Percentiles rank a stretch among this genome's conserved stretches.
phyloP scores from a whole-genome alignment of 1,284 basidiomycete species.

The Cutaneotrichosporon mucoides region DNA sequence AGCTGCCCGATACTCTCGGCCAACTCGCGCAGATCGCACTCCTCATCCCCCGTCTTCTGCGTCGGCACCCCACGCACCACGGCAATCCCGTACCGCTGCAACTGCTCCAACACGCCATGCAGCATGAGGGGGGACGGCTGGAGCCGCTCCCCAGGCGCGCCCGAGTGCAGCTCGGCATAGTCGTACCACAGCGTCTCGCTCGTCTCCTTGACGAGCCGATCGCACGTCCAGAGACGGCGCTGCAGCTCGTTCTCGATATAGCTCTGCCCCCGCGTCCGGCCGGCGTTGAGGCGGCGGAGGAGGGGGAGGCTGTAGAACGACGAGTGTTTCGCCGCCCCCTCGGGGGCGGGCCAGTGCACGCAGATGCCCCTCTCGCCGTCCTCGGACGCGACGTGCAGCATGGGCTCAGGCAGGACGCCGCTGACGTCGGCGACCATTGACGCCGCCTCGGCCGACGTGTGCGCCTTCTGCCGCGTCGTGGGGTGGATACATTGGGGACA shows the following conservation, averaged over 20 bases:
- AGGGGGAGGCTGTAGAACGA: conserved; percentile 16
- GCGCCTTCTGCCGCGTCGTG: conserved; percentile 68
- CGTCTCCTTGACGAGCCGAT: neutral
- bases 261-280: conserved; percentile 6
- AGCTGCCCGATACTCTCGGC: conserved; percentile 69
- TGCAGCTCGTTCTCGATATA: conserved; percentile 12
- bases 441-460: conserved; percentile 49
- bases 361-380: conserved; percentile 5
- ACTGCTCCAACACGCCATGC: conserved; percentile 33
- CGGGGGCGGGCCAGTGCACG: conserved; percentile 10
- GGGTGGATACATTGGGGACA: conserved; percentile 63
- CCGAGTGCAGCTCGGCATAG: conserved; percentile 14
- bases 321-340: conserved; percentile 2
- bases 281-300: conserved; percentile 10
- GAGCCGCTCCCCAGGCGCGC: neutral
- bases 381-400: conserved; percentile 24
- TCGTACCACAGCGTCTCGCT: conserved; percentile 7
- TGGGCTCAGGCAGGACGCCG: conserved; percentile 43
- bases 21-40: conserved; percentile 64
- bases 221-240: conserved; percentile 14
- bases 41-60: conserved; percentile 55
- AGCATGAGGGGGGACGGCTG: conserved; percentile 12
- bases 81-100: conserved; percentile 54
- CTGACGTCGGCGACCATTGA: conserved; percentile 44
- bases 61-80: conserved; percentile 59